Evolutionary conservation across 345 rosid species (phyloP).

Genomic region (Syzygium aqueum): DNA sequence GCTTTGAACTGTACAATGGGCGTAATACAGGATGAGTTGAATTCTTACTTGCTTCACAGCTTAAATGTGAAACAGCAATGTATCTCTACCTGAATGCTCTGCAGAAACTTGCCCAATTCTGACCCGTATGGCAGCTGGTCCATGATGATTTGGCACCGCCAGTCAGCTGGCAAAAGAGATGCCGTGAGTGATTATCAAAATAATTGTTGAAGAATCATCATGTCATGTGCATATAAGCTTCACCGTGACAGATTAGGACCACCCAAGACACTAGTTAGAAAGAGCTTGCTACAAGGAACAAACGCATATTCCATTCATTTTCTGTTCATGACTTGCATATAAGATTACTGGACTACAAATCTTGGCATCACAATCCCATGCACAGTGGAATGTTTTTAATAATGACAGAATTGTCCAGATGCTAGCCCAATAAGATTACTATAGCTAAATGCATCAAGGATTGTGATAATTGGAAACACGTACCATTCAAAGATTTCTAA

Average conservation of each 20-base stretch:
- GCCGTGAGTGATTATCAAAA: neutral
- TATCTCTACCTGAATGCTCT: slow-evolving; percentile 69
- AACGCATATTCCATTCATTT: neutral
- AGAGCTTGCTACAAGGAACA: neutral
- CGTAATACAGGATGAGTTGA: neutral
- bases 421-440: neutral
- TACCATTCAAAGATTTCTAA: neutral
- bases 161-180: slow-evolving; percentile 29
- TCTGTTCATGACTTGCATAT: neutral
- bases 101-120: slow-evolving; percentile 35
- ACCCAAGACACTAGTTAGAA: neutral
- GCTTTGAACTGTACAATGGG: slow-evolving; percentile 46
- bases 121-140: slow-evolving; percentile 24
- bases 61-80: neutral
- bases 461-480: neutral
- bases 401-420: neutral
- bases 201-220: neutral
- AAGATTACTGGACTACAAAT: neutral
- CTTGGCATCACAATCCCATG: neutral
- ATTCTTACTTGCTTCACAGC: neutral
- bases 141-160: slow-evolving; percentile 39
- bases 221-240: neutral
- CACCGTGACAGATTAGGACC: neutral
- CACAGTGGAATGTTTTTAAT: neutral
- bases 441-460: neutral